Evolutionary conservation across 2,329 filamentous ascomycete genomes (phyloP).

Genomic region (Ceratocystis harringtonii): DNA sequence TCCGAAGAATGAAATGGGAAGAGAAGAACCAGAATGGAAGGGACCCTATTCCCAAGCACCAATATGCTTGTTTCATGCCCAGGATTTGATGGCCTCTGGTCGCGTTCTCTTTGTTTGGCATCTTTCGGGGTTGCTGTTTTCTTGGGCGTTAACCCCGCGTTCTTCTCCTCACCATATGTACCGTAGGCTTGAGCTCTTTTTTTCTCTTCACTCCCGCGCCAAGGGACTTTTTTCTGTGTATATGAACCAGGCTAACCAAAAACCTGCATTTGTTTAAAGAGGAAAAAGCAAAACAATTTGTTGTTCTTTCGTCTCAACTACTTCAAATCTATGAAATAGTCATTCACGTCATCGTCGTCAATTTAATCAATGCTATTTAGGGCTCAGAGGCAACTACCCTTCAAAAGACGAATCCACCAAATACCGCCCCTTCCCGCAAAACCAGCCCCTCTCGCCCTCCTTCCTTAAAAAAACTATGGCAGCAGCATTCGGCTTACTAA

Average conservation of each 20-base stretch:
- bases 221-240: too few species aligned
- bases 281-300: too few species aligned
- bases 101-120: not conserved
- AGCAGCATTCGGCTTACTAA: constrained; percentile 10
- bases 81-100: not conserved
- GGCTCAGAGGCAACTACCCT: not conserved
- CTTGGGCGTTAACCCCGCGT: not conserved
- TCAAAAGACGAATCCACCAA: not conserved
- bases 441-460: not conserved
- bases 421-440: not conserved
- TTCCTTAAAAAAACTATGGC: constrained; percentile 1
- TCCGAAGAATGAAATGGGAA: not conserved
- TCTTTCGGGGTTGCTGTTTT: not conserved
- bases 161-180: not conserved
- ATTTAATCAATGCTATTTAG: not conserved
- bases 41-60: not conserved
- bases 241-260: too few species aligned
- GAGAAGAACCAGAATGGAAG: not conserved
- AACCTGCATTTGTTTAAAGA: too few species aligned
- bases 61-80: too few species aligned
- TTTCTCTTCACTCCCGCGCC: not conserved
- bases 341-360: not conserved
- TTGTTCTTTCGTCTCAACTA: not conserved
- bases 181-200: not conserved
- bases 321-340: not conserved